phyloP scores from a whole-genome alignment of 208 protist genomes.

The Blastocrithidia nonstop region DNA sequence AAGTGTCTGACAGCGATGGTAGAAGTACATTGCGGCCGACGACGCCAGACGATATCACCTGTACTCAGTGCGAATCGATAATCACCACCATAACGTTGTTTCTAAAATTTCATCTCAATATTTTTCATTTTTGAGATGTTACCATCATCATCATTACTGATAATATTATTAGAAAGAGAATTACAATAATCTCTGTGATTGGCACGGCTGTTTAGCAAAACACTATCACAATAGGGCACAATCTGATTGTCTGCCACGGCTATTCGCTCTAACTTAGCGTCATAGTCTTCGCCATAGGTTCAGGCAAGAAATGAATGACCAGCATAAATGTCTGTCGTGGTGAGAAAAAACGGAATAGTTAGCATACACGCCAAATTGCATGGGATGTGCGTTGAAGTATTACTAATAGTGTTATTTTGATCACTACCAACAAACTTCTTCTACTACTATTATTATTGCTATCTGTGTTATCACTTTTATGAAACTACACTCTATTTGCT shows the following conservation, averaged over 20 bases:
- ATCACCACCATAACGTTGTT: conserved; percentile 62
- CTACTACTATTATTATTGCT: not conserved
- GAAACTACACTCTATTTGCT: too few species aligned
- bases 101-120: not conserved
- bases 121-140: conserved; percentile 5
- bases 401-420: not conserved
- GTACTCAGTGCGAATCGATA: conserved; percentile 52
- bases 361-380: conserved; percentile 6
- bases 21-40: conserved; percentile 9
- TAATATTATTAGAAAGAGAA: not conserved
- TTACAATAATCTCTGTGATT: not conserved
- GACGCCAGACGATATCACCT: conserved; percentile 71
- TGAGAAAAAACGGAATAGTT: conserved; percentile 68
- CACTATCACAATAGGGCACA: conserved; percentile 46
- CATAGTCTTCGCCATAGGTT: conserved; percentile 83
- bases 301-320: conserved; percentile 57
- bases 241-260: conserved; percentile 43
- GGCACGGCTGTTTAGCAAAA: conserved; percentile 33
- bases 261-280: conserved; percentile 61
- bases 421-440: not conserved
- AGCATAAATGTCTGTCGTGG: conserved; percentile 47
- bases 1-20: not conserved
- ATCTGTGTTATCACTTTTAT: too few species aligned
- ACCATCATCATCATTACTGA: not conserved
- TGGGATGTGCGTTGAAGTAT: not conserved